These are phyloP conservation scores for Nakaseomyces delphensis DNA, from an alignment of 1,139 yeast species.

Conservation along the genomic window DNA sequence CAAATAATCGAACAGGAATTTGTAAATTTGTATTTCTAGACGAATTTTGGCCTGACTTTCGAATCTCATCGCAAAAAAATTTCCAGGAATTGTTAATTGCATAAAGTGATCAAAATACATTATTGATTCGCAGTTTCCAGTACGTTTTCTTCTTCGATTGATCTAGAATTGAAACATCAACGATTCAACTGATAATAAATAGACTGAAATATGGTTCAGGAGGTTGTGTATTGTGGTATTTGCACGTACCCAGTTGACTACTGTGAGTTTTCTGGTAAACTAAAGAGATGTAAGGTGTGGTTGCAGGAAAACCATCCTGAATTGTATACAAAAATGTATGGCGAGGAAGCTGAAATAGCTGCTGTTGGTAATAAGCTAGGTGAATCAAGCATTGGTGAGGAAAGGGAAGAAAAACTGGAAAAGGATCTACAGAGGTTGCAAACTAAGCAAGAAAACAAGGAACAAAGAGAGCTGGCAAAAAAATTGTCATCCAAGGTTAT, in stretches of 20 bases:
- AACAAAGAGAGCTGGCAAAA: slow-evolving; percentile 74
- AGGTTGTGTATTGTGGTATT: slow-evolving; percentile 65
- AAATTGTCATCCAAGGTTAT: slow-evolving; percentile 70
- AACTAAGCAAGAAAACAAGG: slow-evolving; percentile 81
- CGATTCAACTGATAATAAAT: not conserved
- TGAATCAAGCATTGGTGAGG: slow-evolving; percentile 36
- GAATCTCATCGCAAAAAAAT: not conserved
- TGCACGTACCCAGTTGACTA: slow-evolving; percentile 87
- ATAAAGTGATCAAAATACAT: too few relatives aligned
- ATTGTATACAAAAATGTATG: slow-evolving; percentile 50
- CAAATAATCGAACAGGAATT: too few relatives aligned
- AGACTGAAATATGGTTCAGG: slow-evolving; percentile 32
- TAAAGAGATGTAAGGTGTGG: slow-evolving; percentile 83
- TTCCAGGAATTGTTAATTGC: not conserved
- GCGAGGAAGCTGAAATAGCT: slow-evolving; percentile 20
- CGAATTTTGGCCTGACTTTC: slow-evolving; percentile 3
- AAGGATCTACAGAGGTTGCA: slow-evolving; percentile 79
- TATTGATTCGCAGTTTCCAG: too few relatives aligned
- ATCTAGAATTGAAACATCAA: not conserved
- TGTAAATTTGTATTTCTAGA: too few relatives aligned
- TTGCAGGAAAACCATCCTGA: slow-evolving; percentile 50
- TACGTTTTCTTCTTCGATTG: too few relatives aligned
- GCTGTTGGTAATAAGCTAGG: slow-evolving; percentile 23
- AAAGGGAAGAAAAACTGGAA: slow-evolving; percentile 73
- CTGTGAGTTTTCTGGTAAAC: slow-evolving; percentile 83